phyloP scores from a whole-genome alignment of 176 grass and related monocot species.

The Ampelocalamus luodianensis region DNA sequence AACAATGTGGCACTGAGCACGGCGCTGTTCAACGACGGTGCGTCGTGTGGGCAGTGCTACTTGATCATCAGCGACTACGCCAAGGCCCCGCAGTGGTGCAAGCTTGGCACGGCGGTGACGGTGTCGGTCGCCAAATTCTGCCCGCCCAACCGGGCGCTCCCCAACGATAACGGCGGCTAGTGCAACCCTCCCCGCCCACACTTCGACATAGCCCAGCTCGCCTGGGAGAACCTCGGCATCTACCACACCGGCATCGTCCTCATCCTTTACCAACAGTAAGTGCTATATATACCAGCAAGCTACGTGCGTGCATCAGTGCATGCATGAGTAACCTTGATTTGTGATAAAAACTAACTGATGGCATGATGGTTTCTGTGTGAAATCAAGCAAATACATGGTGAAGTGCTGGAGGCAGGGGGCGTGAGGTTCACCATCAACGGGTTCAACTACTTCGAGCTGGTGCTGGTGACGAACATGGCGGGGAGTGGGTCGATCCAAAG shows the following conservation, averaged over 20 bases:
- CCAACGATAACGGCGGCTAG: slow-evolving; percentile 51
- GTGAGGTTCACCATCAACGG: slow-evolving; percentile 55
- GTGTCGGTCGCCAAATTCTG: slow-evolving; percentile 59
- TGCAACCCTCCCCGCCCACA: slow-evolving; percentile 45
- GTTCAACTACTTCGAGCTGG: slow-evolving; percentile 52
- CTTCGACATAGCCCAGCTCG: slow-evolving; percentile 66
- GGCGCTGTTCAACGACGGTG: slow-evolving; percentile 73
- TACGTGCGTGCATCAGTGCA: not conserved
- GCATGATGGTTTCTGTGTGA: too few species aligned
- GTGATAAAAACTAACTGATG: too few species aligned
- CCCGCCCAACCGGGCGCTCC: slow-evolving; percentile 46
- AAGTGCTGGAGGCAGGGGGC: slow-evolving; percentile 47
- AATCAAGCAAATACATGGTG: slow-evolving; percentile 9
- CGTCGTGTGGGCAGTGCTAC: slow-evolving; percentile 69
- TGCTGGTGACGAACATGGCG: slow-evolving; percentile 55
- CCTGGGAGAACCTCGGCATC: slow-evolving; percentile 46
- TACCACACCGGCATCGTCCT: slow-evolving; percentile 50
- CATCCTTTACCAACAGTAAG: slow-evolving; percentile 50
- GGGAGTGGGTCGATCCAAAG: slow-evolving; percentile 35
- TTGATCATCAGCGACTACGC: slow-evolving; percentile 35
- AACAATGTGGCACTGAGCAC: slow-evolving; percentile 71
- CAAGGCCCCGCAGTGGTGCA: slow-evolving; percentile 11
- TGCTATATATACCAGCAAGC: not conserved
- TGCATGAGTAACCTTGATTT: too few species aligned
- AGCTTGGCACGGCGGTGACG: slow-evolving; percentile 16